phyloP scores from a whole-genome alignment of 805 yeast genomes.

The Metschnikowia kunwiensis region DNA sequence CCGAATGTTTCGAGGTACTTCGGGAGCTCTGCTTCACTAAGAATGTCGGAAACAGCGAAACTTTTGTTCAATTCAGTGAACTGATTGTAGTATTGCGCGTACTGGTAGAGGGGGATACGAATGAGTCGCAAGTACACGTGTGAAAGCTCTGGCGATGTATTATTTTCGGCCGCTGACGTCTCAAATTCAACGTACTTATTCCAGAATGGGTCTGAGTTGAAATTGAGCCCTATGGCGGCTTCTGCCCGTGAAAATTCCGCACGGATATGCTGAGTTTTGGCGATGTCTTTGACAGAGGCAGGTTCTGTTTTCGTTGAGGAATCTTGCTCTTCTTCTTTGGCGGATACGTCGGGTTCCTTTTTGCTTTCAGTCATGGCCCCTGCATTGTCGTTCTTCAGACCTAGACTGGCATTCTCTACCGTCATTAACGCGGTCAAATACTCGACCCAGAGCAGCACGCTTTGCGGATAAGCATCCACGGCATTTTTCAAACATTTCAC shows the following conservation, averaged over 20 bases:
- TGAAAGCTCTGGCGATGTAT: slow-evolving; percentile 26
- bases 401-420: slow-evolving; percentile 14
- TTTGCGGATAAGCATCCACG: slow-evolving; percentile 50
- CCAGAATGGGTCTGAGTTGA: slow-evolving; percentile 80
- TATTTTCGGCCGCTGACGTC: slow-evolving; percentile 11
- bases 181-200: slow-evolving; percentile 64
- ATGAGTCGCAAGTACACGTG: slow-evolving; percentile 45
- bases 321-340: not conserved
- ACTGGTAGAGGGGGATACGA: slow-evolving; percentile 77
- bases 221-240: slow-evolving; percentile 60
- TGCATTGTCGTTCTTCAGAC: slow-evolving; percentile 1
- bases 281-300: not conserved
- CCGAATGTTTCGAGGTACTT: slow-evolving; percentile 24
- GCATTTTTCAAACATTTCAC: slow-evolving; percentile 36
- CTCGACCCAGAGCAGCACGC: slow-evolving; percentile 68
- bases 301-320: not conserved
- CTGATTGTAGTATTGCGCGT: slow-evolving; percentile 67
- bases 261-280: slow-evolving; percentile 25
- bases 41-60: slow-evolving; percentile 27
- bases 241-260: slow-evolving; percentile 49
- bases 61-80: slow-evolving; percentile 38
- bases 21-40: slow-evolving; percentile 19
- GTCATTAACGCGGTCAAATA: slow-evolving; percentile 49
- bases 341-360: not conserved
- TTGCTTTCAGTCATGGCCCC: not conserved